These are phyloP conservation scores for Lodderomyces oxycetoniae DNA, from an alignment of 1,139 yeast genomes.

Conservation along the genomic window DNA sequence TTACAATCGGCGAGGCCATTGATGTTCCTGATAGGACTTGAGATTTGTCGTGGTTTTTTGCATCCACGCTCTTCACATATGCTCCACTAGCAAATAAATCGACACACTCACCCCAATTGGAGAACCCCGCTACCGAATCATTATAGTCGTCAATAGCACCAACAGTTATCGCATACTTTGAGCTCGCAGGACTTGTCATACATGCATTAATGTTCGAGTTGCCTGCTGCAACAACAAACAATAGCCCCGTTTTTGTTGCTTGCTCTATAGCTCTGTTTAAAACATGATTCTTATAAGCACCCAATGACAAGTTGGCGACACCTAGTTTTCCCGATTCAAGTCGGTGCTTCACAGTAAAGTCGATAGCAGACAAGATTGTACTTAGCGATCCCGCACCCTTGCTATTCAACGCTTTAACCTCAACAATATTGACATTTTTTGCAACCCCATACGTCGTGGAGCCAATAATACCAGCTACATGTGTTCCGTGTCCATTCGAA, in stretches of 20 bases:
- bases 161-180: conserved; percentile 67
- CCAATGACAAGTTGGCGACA: conserved; percentile 77
- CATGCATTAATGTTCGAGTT: conserved; percentile 77
- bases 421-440: conserved; percentile 57
- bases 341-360: conserved; percentile 64
- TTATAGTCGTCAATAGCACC: conserved; percentile 79
- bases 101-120: conserved; percentile 88
- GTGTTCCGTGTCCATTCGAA: conserved; percentile 75
- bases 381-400: conserved; percentile 66
- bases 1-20: conserved; percentile 78
- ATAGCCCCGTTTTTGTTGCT: conserved; percentile 64
- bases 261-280: conserved; percentile 72
- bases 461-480: conserved; percentile 87
- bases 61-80: conserved; percentile 47
- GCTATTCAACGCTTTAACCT: conserved; percentile 62
- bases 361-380: conserved; percentile 65
- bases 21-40: conserved; percentile 74
- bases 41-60: conserved; percentile 21
- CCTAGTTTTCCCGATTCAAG: conserved; percentile 41
- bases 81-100: conserved; percentile 83
- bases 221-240: conserved; percentile 88
- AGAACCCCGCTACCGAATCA: conserved; percentile 66
- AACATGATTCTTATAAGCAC: conserved; percentile 61
- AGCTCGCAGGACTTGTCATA: conserved; percentile 73
- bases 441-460: conserved; percentile 78